Evolutionary conservation across 2,329 filamentous ascomycete species (phyloP).

Genomic region (Sporothrix phasma): DNA sequence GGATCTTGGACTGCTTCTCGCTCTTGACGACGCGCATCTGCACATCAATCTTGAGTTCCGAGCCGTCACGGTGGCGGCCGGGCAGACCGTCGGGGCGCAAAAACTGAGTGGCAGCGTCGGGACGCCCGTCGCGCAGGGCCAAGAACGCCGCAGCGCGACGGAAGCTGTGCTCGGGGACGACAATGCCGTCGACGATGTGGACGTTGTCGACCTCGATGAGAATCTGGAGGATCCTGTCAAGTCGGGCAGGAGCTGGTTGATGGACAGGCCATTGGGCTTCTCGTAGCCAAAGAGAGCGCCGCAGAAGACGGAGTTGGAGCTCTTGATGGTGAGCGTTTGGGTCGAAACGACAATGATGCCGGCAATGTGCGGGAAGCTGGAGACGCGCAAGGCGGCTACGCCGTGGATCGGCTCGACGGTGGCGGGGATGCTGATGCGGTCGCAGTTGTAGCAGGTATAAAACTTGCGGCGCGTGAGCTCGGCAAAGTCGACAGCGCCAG

Average conservation of each 20-base stretch:
- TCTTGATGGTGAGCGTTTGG: constrained; percentile 66
- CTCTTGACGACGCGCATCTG: constrained; percentile 95
- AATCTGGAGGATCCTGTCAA: constrained; percentile 72
- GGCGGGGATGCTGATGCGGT: constrained; percentile 72
- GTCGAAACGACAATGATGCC: constrained; percentile 92
- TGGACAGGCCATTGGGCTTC: constrained; percentile 67
- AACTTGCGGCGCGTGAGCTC: constrained; percentile 62
- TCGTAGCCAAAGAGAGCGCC: constrained; percentile 85
- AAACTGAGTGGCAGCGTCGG: constrained; percentile 70
- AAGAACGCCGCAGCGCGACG: constrained; percentile 77
- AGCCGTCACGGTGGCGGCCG: constrained; percentile 81
- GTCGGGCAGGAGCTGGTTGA: constrained; percentile 78
- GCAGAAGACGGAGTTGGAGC: constrained; percentile 91
- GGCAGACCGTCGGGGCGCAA: constrained; percentile 73
- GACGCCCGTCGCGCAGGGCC: constrained; percentile 70
- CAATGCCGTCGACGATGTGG: constrained; percentile 79
- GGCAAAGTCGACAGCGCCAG: constrained; percentile 67
- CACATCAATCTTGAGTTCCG: constrained; percentile 85
- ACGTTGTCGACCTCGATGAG: constrained; percentile 81
- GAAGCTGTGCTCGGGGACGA: constrained; percentile 93
- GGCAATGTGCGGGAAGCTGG: constrained; percentile 93
- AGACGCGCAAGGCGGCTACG: constrained; percentile 66
- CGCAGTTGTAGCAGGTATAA: constrained; percentile 74
- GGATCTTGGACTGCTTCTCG: constrained; percentile 54
- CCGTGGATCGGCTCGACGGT: constrained; percentile 65